A percentile compares a stretch with the other conserved stretches of the same genome.
Conservation (phyloP, 257 asterid species). For the Jacaranda mimosifolia region DNA sequence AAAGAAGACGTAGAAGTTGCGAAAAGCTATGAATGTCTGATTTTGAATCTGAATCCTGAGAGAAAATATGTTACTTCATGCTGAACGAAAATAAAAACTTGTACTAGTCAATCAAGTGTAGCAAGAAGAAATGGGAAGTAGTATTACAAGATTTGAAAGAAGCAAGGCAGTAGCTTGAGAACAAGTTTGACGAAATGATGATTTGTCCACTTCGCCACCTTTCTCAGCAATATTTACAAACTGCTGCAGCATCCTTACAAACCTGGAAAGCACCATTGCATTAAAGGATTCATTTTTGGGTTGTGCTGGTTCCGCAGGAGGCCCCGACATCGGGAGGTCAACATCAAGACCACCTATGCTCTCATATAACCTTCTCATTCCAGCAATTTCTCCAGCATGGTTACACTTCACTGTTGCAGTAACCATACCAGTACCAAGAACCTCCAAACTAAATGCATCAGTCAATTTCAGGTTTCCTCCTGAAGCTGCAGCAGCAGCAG, state of each 20-base stretch:
- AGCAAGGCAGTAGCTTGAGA: conserved; percentile 99
- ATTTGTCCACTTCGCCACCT: conserved; percentile 89
- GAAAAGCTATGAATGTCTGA: conserved; percentile 84
- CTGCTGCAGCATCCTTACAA: conserved; percentile 84
- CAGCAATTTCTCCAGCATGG: conserved; percentile 99
- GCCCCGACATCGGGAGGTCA: conserved; percentile 60
- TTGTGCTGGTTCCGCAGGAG: conserved; percentile 54
- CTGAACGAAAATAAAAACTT: conserved; percentile 22
- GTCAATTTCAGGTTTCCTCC: conserved; percentile 92
- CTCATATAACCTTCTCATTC: conserved; percentile 96
- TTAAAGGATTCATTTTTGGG: conserved; percentile 71
- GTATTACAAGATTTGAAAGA: conserved; percentile 82
- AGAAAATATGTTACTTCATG: conserved; percentile 37
- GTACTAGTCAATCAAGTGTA: not conserved
- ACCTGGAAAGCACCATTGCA: conserved; percentile 78
- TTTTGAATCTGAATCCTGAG: conserved; percentile 82
- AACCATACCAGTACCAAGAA: conserved; percentile 93
- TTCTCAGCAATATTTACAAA: conserved; percentile 87
- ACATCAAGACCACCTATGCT: conserved; percentile 76
- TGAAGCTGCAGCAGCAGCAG: conserved; percentile 99
- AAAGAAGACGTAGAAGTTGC: conserved; percentile 96
- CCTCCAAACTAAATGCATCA: conserved; percentile 95
- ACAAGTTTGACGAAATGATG: conserved; percentile 86
- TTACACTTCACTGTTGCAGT: conserved; percentile 97
- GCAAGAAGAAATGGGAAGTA: conserved; percentile 18